phyloP scores from a whole-genome alignment of 805 yeast genomes.

The Nakazawaea laoshanensis region DNA sequence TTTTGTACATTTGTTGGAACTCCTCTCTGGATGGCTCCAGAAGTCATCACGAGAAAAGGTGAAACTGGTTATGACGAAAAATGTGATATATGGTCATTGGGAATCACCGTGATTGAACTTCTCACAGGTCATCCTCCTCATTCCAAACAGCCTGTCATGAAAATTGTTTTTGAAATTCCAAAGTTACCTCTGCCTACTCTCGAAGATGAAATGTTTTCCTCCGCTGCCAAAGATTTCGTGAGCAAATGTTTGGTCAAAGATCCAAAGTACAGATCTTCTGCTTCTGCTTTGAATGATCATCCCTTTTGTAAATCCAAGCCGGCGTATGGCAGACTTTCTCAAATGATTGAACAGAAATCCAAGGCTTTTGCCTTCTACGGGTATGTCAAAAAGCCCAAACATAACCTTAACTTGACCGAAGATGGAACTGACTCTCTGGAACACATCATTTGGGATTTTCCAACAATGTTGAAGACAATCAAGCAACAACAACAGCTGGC shows the following conservation, averaged over 20 bases:
- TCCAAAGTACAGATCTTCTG: slow-evolving; percentile 58
- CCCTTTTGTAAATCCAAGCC: too few species aligned
- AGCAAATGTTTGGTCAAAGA: slow-evolving; percentile 57
- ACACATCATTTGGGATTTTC: too few species aligned
- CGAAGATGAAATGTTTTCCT: slow-evolving; percentile 33
- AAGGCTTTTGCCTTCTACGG: too few species aligned
- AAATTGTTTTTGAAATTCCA: slow-evolving; percentile 66
- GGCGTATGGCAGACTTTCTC: too few species aligned
- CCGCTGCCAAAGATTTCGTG: slow-evolving; percentile 45
- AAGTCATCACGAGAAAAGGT: slow-evolving; percentile 48
- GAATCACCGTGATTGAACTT: slow-evolving; percentile 85
- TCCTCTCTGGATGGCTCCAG: slow-evolving; percentile 99
- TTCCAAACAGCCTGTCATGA: slow-evolving; percentile 65
- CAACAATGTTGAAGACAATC: too few species aligned
- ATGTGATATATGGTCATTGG: slow-evolving; percentile 95
- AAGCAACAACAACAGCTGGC: too few species aligned
- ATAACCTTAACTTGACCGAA: too few species aligned
- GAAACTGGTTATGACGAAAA: slow-evolving; percentile 65
- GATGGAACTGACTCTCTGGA: too few species aligned
- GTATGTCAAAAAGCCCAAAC: too few species aligned
- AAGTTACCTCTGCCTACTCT: slow-evolving; percentile 53
- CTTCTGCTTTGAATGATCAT: too few species aligned
- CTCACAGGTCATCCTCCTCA: slow-evolving; percentile 79
- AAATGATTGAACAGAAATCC: too few species aligned
- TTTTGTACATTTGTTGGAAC: slow-evolving; percentile 96